Conservation (phyloP, 2,329 filamentous ascomycete species). For the Penicillium aurantiogriseum region DNA sequence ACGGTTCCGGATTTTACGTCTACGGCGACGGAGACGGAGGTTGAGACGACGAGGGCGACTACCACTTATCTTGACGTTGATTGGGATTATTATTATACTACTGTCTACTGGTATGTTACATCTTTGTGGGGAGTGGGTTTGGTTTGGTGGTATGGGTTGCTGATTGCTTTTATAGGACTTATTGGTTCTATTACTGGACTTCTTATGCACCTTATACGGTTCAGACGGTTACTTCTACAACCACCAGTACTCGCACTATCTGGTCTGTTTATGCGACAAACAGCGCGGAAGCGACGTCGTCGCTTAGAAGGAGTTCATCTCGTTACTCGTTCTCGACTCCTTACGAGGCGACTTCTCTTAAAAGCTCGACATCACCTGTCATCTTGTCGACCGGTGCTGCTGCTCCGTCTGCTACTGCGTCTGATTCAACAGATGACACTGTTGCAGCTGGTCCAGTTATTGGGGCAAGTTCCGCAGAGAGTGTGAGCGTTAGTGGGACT, state of each 20-base stretch:
- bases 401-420: not conserved
- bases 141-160: not conserved
- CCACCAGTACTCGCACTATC: slow-evolving; percentile 14
- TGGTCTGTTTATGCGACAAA: slow-evolving; percentile 17
- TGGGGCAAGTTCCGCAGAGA: not conserved
- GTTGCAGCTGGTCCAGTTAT: not conserved
- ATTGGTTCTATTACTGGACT: slow-evolving; percentile 24
- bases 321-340: slow-evolving; percentile 10
- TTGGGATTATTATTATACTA: slow-evolving; percentile 20
- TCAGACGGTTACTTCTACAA: slow-evolving; percentile 19
- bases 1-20: not conserved
- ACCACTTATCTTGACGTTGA: slow-evolving; percentile 1
- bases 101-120: slow-evolving; percentile 17
- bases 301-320: slow-evolving; percentile 1
- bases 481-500: not conserved
- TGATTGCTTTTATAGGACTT: slow-evolving; percentile 15
- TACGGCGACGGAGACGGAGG: slow-evolving; percentile 1
- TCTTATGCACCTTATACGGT: slow-evolving; percentile 18
- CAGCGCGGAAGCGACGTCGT: slow-evolving; percentile 9
- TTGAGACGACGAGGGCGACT: not conserved
- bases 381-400: not conserved
- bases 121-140: not conserved
- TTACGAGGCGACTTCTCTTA: slow-evolving; percentile 18
- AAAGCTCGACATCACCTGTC: slow-evolving; percentile 12
- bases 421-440: not conserved